Percentiles rank a stretch among this genome's conserved stretches.
Conservation (phyloP, 2,329 filamentous ascomycete species). For the Pseudogymnoascus sp. region DNA sequence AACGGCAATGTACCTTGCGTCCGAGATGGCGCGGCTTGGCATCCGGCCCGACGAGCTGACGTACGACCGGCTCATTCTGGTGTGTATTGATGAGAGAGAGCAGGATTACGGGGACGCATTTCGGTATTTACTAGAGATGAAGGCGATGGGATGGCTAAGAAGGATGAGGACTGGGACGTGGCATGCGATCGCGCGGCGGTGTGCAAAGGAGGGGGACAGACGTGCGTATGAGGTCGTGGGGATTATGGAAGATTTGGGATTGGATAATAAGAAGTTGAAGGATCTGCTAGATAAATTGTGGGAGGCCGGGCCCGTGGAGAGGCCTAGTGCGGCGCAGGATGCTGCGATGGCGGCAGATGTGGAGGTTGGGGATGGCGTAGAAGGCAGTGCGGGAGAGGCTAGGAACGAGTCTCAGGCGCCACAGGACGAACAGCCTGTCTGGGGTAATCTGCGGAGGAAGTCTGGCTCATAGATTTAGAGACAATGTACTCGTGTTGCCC, state of each 20-base stretch:
- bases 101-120: constrained; percentile 39
- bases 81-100: constrained; percentile 39
- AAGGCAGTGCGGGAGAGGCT: background rate
- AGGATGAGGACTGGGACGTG: constrained; percentile 13
- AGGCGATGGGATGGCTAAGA: constrained; percentile 29
- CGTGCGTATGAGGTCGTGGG: constrained; percentile 20
- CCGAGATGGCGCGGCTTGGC: constrained; percentile 50
- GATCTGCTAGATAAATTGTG: background rate
- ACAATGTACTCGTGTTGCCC: background rate
- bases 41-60: constrained; percentile 48
- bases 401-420: background rate
- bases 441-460: constrained; percentile 9
- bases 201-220: constrained; percentile 25
- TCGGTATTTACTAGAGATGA: constrained; percentile 43
- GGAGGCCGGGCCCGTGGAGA: constrained; percentile 11
- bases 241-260: background rate
- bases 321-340: constrained; percentile 11
- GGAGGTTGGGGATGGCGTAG: background rate
- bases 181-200: constrained; percentile 23
- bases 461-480: background rate
- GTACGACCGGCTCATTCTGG: constrained; percentile 52
- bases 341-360: constrained; percentile 13
- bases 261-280: constrained; percentile 8
- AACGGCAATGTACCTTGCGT: constrained; percentile 50
- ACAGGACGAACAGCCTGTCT: background rate